Evolutionary conservation across 2,329 filamentous ascomycete genomes (phyloP).

Genomic region (Pseudogymnoascus sp.): DNA sequence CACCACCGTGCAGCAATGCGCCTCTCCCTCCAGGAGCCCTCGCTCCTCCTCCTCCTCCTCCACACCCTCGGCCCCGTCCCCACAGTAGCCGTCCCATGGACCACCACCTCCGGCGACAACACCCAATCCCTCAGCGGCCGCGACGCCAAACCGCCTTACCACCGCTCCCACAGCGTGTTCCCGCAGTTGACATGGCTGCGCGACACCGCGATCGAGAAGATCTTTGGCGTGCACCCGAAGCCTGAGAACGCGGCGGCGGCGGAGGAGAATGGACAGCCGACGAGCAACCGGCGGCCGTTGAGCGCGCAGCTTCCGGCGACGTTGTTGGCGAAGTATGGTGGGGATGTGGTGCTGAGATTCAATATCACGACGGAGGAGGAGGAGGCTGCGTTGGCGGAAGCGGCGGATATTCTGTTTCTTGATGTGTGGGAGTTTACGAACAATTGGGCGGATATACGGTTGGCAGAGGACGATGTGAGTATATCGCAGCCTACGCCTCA

Average conservation of each 20-base stretch:
- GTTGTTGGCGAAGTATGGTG: conserved; percentile 52
- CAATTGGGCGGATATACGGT: conserved; percentile 76
- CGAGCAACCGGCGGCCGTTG: conserved; percentile 14
- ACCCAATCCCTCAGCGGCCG: conserved; percentile 11
- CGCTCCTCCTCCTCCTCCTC: background rate
- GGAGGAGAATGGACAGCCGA: conserved; percentile 19
- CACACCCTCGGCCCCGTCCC: background rate
- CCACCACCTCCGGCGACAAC: conserved; percentile 10
- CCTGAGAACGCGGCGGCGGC: conserved; percentile 13
- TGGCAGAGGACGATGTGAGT: conserved; percentile 67
- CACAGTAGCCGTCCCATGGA: conserved; percentile 19
- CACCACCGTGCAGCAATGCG: background rate
- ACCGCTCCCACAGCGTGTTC: conserved; percentile 30
- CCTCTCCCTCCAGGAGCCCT: background rate
- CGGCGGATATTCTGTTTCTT: conserved; percentile 67
- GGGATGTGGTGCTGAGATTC: conserved; percentile 86
- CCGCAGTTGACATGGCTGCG: conserved; percentile 45
- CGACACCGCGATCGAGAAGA: conserved; percentile 41
- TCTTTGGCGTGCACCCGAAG: conserved; percentile 38
- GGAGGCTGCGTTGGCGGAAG: conserved; percentile 63
- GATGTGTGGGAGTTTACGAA: conserved; percentile 85
- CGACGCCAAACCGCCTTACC: conserved; percentile 11
- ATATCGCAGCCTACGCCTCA: background rate
- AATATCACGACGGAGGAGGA: conserved; percentile 64
- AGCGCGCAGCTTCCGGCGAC: conserved; percentile 28